Percentiles rank a stretch among this genome's conserved stretches.
Conservation (phyloP, 768 basidiomycete genomes). For the Podaxis sp. region DNA sequence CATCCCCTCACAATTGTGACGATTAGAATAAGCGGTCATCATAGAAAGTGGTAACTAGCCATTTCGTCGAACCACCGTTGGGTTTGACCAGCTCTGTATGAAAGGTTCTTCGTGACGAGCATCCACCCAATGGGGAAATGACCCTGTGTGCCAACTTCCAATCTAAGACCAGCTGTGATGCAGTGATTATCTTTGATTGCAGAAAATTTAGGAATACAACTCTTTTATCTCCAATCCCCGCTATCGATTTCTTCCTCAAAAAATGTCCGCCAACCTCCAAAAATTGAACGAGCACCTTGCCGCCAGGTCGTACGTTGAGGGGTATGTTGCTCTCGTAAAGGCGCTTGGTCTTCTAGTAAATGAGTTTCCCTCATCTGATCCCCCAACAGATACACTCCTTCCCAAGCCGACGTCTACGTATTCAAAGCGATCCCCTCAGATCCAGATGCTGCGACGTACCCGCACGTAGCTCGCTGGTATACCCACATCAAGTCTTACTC, state of each 20-base stretch:
- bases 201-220: conserved; percentile 10
- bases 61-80: too few relatives aligned
- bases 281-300: conserved; percentile 86
- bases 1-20: not conserved
- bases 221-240: conserved; percentile 20
- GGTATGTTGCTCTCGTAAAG: conserved; percentile 50
- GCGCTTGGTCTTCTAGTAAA: not conserved
- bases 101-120: not conserved
- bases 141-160: not conserved
- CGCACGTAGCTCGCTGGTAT: conserved; percentile 88
- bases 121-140: not conserved
- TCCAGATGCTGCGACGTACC: conserved; percentile 60
- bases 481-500: conserved; percentile 87
- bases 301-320: conserved; percentile 85
- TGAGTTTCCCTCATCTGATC: conserved; percentile 9
- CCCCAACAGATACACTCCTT: conserved; percentile 72
- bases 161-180: conserved; percentile 13
- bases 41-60: too few relatives aligned
- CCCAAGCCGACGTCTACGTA: conserved; percentile 91
- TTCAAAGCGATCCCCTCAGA: conserved; percentile 74
- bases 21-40: not conserved
- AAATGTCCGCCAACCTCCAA: conserved; percentile 63
- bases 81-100: not conserved
- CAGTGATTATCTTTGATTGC: conserved; percentile 14
- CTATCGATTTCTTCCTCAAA: conserved; percentile 15